Conservation (phyloP, 805 yeast genomes). For the Zygoascus ofunaensis region DNA sequence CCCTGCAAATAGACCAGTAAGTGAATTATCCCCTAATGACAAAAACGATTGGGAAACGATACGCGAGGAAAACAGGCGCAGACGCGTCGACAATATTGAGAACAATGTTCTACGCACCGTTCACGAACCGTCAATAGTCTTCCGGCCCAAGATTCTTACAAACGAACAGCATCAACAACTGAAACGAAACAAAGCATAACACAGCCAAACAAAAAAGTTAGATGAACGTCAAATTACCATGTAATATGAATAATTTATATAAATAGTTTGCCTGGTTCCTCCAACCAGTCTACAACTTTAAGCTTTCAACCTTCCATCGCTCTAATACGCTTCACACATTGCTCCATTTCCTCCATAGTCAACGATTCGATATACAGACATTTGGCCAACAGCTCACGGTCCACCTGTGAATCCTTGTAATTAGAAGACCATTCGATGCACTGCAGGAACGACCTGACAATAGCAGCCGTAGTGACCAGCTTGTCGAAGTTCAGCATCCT, state of each 20-base stretch:
- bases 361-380: slow-evolving; percentile 61
- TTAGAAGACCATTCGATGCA: slow-evolving; percentile 78
- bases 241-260: too few species aligned
- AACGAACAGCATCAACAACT: slow-evolving; percentile 5
- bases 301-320: background rate
- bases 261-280: too few species aligned
- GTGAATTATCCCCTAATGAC: background rate
- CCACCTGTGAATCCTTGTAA: slow-evolving; percentile 38
- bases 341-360: slow-evolving; percentile 23
- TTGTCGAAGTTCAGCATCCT: slow-evolving; percentile 65
- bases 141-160: slow-evolving; percentile 12
- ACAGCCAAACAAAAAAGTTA: too few species aligned
- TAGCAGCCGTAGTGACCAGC: slow-evolving; percentile 63
- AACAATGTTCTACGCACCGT: slow-evolving; percentile 8
- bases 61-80: slow-evolving; percentile 8
- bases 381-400: slow-evolving; percentile 64
- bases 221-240: too few species aligned
- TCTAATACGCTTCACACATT: slow-evolving; percentile 14
- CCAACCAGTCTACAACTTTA: too few species aligned
- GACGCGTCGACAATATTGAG: slow-evolving; percentile 4
- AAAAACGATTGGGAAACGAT: background rate
- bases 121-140: slow-evolving; percentile 9
- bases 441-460: slow-evolving; percentile 67
- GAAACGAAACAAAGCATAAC: too few species aligned
- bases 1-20: background rate